These are phyloP conservation scores for Aspergillus proliferans DNA, from an alignment of 2,329 filamentous ascomycete genomes.

Conservation along the genomic window DNA sequence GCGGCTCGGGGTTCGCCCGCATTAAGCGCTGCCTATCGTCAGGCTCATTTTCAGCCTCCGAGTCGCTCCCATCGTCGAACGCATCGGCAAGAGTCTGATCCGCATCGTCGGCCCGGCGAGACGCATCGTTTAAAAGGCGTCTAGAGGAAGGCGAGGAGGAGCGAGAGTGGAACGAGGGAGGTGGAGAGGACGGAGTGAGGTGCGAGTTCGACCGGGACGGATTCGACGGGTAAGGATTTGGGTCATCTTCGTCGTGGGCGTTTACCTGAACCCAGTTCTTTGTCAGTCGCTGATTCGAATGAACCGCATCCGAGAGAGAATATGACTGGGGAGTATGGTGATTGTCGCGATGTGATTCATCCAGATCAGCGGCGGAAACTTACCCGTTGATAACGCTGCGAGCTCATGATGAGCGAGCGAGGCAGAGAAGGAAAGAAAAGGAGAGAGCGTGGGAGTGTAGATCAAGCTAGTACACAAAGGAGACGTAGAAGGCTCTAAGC, in stretches of 20 bases:
- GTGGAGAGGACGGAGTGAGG: conserved; percentile 36
- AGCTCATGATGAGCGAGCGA: conserved; percentile 42
- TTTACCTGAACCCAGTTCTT: conserved; percentile 30
- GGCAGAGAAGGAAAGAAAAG: conserved; percentile 2
- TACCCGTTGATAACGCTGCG: conserved; percentile 46
- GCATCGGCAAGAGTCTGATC: conserved; percentile 85
- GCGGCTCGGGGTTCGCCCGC: conserved; percentile 51
- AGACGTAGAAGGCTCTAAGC: background rate
- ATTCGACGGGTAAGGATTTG: conserved; percentile 26
- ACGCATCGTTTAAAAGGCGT: conserved; percentile 49
- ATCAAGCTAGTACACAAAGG: background rate
- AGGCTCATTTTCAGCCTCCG: conserved; percentile 61
- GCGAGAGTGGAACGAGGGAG: conserved; percentile 82
- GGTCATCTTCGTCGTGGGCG: conserved; percentile 38
- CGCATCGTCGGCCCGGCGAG: conserved; percentile 48
- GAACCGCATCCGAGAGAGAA: background rate
- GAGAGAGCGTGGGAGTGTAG: background rate
- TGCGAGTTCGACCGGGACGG: conserved; percentile 17
- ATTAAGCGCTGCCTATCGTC: conserved; percentile 85
- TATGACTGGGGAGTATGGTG: background rate
- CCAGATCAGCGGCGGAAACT: conserved; percentile 16
- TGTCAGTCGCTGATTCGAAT: background rate
- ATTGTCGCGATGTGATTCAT: conserved; percentile 7
- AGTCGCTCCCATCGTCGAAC: conserved; percentile 75
- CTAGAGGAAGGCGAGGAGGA: conserved; percentile 60